Evolutionary conservation across 1,139 yeast genomes (phyloP), one percentile per base, ranked within the genome.

Genomic region (Hemisphaericaspora subhashii): DNA sequence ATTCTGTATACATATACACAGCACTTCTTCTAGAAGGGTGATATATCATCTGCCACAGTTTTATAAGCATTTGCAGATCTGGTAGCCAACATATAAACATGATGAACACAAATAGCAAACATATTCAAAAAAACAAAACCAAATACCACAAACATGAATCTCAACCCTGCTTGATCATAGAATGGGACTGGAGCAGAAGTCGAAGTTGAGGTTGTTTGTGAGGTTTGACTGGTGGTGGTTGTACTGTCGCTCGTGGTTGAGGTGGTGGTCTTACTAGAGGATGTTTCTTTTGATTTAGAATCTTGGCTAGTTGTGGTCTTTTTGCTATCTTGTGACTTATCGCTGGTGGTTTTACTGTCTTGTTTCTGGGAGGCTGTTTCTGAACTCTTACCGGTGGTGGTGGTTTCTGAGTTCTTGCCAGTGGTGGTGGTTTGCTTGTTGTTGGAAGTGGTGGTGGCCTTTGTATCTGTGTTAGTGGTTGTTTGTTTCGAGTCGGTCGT

Each of bases 81-180:
- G n/a, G 65, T 52, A 7, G 60, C 48, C 36, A 56, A 53, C 47
- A 57, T 51, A 45, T 59, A 65, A 18, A 68, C 41, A 40, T 68
- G 74, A 43, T 68, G 74, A 31, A 68, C 49, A 23, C 56, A 47
- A 28, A 68, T 68, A 25, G 65, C 69, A 22, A 66, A 21, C 57
- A 66, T 53, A 41, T 68, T 68, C 16, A 68, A 44, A 16, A 64
- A 38, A 11, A 65, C 44, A 22, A 68, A 52, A 2, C 60, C 72
- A 14, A 50, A 58, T 18, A 67, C 49, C 9, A 57, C 72, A 40
- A 68, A 52, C 15, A 57, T 56, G 26, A 67, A 46, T 31, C 61
- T 42, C 13, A 58, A 47, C 5, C 53, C 58, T 14, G 57, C 46
- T 33, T 47, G 45, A 37, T 54, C 48, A 18, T 47, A 47, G 8